Evolutionary conservation across 768 basidiomycete genomes (phyloP).

Genomic region (Neoboletus brunneissimus): DNA sequence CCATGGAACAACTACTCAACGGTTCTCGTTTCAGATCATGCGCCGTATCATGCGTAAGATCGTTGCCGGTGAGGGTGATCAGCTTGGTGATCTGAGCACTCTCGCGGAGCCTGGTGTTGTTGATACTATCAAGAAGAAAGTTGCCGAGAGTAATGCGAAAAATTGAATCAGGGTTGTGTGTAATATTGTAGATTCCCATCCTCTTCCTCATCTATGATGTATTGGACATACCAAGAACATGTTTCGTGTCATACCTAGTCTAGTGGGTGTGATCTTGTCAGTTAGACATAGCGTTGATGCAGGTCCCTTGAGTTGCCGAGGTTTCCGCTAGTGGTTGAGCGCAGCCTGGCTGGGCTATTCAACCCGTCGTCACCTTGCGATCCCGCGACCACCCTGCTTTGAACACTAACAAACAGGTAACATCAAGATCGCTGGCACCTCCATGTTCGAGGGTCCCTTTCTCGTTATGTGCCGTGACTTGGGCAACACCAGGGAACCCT

Average conservation of each 20-base stretch:
- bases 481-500: too few relatives aligned
- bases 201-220: neutral
- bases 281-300: neutral
- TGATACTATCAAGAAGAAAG: constrained; percentile 80
- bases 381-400: neutral
- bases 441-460: too few relatives aligned
- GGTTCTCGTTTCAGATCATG: constrained; percentile 63
- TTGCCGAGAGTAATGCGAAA: constrained; percentile 42
- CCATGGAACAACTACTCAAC: neutral
- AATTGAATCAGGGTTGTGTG: constrained; percentile 11
- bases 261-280: neutral
- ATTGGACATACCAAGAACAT: neutral
- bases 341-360: neutral
- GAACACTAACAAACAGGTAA: neutral
- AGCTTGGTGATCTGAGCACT: constrained; percentile 92
- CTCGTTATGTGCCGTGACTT: too few relatives aligned
- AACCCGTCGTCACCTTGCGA: neutral
- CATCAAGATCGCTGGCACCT: too few relatives aligned
- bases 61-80: constrained; percentile 89
- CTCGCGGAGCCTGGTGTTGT: constrained; percentile 87
- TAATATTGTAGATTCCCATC: neutral
- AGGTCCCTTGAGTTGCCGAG: neutral
- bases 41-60: constrained; percentile 96
- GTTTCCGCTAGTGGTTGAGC: neutral
- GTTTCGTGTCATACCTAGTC: neutral